Evolutionary conservation across 1,284 basidiomycete genomes (phyloP).

Genomic region (Fistulina hepatica): DNA sequence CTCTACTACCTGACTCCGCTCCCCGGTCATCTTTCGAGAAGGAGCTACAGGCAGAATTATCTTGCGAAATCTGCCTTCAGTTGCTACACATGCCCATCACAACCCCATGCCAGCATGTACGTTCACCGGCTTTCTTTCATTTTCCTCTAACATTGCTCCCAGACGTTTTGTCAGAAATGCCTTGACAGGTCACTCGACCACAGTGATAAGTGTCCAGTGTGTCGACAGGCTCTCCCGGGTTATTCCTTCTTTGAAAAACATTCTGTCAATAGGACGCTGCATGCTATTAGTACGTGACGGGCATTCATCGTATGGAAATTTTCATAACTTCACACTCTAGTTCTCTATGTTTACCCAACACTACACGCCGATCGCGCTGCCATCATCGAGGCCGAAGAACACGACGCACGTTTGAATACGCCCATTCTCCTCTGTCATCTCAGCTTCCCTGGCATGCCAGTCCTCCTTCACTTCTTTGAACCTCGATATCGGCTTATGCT

Average conservation of each 20-base stretch:
- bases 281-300: slow-evolving; percentile 52
- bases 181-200: slow-evolving; percentile 86
- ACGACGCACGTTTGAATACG: slow-evolving; percentile 68
- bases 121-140: slow-evolving; percentile 21
- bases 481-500: slow-evolving; percentile 90
- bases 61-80: slow-evolving; percentile 86
- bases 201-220: slow-evolving; percentile 73
- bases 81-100: slow-evolving; percentile 82
- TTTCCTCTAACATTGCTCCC: slow-evolving; percentile 14
- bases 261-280: slow-evolving; percentile 54
- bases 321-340: slow-evolving; percentile 24
- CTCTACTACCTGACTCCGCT: slow-evolving; percentile 18
- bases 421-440: slow-evolving; percentile 89
- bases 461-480: slow-evolving; percentile 86
- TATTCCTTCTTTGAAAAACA: slow-evolving; percentile 78
- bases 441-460: slow-evolving; percentile 85
- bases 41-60: slow-evolving; percentile 63
- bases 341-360: slow-evolving; percentile 52
- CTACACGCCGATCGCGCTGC: slow-evolving; percentile 38
- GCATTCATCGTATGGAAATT: slow-evolving; percentile 2
- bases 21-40: slow-evolving; percentile 43
- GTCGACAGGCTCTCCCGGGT: slow-evolving; percentile 65
- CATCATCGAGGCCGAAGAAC: slow-evolving; percentile 64
- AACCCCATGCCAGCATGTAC: slow-evolving; percentile 86
- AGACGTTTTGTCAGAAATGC: slow-evolving; percentile 89